Percentiles rank a stretch among this genome's conserved stretches.
Evolutionary conservation across 164 flowering plant species (phyloP).

Genomic region (Tetracentron sinense): DNA sequence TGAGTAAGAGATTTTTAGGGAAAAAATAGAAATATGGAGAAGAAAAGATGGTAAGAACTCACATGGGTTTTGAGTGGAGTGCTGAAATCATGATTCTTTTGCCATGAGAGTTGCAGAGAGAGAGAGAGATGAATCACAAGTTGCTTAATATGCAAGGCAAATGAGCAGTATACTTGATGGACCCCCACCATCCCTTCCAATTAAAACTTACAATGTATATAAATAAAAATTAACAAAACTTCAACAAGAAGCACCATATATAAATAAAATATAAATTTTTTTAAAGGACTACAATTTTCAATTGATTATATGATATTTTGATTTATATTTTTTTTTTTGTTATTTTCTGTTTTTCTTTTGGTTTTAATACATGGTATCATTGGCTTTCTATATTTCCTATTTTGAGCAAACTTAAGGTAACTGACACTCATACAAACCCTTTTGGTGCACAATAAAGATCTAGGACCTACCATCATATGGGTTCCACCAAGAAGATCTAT

Average conservation of each 20-base stretch:
- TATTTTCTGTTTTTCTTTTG: too few species aligned
- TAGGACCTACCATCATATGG: too few species aligned
- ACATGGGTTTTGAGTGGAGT: neutral
- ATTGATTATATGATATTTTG: neutral
- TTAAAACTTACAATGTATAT: constrained; percentile 12
- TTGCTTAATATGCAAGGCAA: constrained; percentile 94
- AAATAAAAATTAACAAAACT: constrained; percentile 20
- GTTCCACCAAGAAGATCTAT: too few species aligned
- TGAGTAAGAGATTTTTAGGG: neutral
- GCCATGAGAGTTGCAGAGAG: constrained; percentile 59
- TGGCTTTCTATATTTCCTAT: too few species aligned
- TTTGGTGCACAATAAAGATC: too few species aligned
- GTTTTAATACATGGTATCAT: too few species aligned
- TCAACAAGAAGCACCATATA: constrained; percentile 27
- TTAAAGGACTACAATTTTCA: neutral
- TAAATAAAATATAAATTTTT: constrained; percentile 1
- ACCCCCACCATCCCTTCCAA: constrained; percentile 51
- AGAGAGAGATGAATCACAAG: constrained; percentile 35
- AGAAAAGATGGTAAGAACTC: neutral
- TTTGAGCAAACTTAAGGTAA: too few species aligned
- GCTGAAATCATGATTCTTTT: constrained; percentile 50
- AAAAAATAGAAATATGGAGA: neutral
- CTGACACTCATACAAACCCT: too few species aligned
- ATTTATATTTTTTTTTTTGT: neutral
- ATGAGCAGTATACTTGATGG: constrained; percentile 75